Evolutionary conservation across 164 flowering plant genomes (phyloP), one percentile per base, ranked within the genome.

Genomic region (Vitis rotundifolia): DNA sequence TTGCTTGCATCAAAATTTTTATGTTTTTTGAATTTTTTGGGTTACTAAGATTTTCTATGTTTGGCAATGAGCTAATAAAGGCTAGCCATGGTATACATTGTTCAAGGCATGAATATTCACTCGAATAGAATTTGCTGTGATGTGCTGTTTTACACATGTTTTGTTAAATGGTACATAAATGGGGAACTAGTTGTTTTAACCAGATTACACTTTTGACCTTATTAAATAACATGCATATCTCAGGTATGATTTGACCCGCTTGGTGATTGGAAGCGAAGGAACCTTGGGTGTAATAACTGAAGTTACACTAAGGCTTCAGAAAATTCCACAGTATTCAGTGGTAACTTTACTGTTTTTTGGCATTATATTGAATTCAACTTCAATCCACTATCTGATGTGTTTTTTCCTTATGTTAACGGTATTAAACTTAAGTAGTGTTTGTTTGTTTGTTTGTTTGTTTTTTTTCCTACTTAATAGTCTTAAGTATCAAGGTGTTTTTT

Each of bases 201-300:
- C 11, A 22, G 61, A 22, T 11, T 14, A 19, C 19, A 16, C 44
- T 64, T 16, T 68, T 64, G 28, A 61, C n/a, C 44, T 64, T 69
- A 5, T 8, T 22, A 48, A 47, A 29, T 75, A 2, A 37, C 44
- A 37, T 61, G 19, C 26, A 3, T 50, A 44, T 64, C 13, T 44
- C 72, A 94, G 99, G 85, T 94, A 94, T 76, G 99, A 94, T 80
- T 80, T 94, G 78, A 94, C 99, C 56, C 94, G 99, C 31, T 73
- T 95, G 79, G 68, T 95, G 74, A 93, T 95, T 79, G 99, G 99
- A 78, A 95, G 98, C 82, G 99, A 95, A 88, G 99, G 98, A 77
- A 95, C 99, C 12, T 78, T 95, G 74, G 97, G 99, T 61, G 89
- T 95, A 8, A 88, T 95, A 73, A 90, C 99, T 15, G 99, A 95